Base-by-base conservation (phyloP, 1,284 basidiomycete species). In the Phellinidium pouzarii region DNA sequence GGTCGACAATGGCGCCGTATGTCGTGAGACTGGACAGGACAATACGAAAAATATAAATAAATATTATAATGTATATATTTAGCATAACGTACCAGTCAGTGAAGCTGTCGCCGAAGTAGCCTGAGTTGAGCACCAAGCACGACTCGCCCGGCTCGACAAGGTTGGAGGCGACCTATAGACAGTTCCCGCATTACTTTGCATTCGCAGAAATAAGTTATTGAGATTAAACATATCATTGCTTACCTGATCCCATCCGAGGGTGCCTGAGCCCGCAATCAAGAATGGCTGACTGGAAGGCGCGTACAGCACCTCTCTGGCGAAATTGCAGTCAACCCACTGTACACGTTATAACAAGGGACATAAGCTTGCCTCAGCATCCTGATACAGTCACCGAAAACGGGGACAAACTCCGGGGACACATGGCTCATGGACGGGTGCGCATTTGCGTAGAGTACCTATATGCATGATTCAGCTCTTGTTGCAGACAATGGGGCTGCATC, bases 181-280 rank as follows among this genome's bases (percentile, higher is more conserved):
- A 3, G 47, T 38, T 29, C 20, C 37, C 59, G 40, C 23, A n/a
- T 23, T 19, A 38, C 40, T 26, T 22, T 27, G n/a, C 12, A 8
- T 17, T 22, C 25, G 12, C 17, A 12, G 14, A 26, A 45, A 51
- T 23, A 38, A 20, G n/a, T n/a, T n/a, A n/a, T n/a, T n/a, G 27
- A 22, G 19, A 19, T 19, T 19, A 40, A 2, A 20, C 44, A 4
- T 44, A 36, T 42, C 44, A 12, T 23, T 2, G 55, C 68, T 48
- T 51, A 76, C 87, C 78, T 88, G 84, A 65, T 88, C 85, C 93
- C 94, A 96, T 29, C 94, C 94, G 36, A 98, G 74, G 2, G 94
- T 98, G n/a, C 94, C 94, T 47, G 86, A 90, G 1, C 95, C 95
- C 26, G 93, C 83, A 51, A 96, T 87, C 61, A 97, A 72, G 73